A percentile compares a stretch with the other conserved stretches of the same genome.
phyloP scores from a whole-genome alignment of 2,329 filamentous ascomycete genomes.

The Ceratocystis albifundus region DNA sequence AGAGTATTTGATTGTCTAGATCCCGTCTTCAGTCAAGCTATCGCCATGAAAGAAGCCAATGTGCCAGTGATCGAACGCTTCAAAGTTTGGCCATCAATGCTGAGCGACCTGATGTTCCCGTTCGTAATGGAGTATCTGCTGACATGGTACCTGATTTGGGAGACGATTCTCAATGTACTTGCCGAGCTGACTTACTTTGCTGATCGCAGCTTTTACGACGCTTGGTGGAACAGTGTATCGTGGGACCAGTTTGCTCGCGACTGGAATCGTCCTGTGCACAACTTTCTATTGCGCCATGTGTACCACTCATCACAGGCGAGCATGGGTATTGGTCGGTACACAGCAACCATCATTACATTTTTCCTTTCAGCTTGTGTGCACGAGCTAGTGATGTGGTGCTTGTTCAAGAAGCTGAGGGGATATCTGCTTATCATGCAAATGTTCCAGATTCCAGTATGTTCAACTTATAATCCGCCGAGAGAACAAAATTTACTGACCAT shows the following conservation, averaged over 20 bases:
- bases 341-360: constrained; percentile 66
- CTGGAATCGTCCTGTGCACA: constrained; percentile 68
- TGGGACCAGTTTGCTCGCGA: constrained; percentile 71
- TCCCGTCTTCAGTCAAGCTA: constrained; percentile 56
- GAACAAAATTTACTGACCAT: background rate
- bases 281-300: constrained; percentile 66
- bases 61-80: constrained; percentile 51
- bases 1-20: constrained; percentile 31
- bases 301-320: constrained; percentile 68
- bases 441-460: constrained; percentile 53
- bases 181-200: constrained; percentile 68
- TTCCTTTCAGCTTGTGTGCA: constrained; percentile 59
- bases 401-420: constrained; percentile 66
- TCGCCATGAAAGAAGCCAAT: constrained; percentile 55
- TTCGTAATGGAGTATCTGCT: constrained; percentile 70
- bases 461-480: background rate
- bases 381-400: constrained; percentile 67
- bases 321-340: constrained; percentile 56
- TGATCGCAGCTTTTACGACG: constrained; percentile 59
- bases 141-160: constrained; percentile 74
- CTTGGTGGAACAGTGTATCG: constrained; percentile 53
- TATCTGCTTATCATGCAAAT: constrained; percentile 65
- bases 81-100: constrained; percentile 58
- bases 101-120: constrained; percentile 65
- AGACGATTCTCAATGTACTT: constrained; percentile 60